These are phyloP conservation scores for Citrullus colocynthis DNA, from an alignment of 306 rosid genomes.

Conservation along the genomic window DNA sequence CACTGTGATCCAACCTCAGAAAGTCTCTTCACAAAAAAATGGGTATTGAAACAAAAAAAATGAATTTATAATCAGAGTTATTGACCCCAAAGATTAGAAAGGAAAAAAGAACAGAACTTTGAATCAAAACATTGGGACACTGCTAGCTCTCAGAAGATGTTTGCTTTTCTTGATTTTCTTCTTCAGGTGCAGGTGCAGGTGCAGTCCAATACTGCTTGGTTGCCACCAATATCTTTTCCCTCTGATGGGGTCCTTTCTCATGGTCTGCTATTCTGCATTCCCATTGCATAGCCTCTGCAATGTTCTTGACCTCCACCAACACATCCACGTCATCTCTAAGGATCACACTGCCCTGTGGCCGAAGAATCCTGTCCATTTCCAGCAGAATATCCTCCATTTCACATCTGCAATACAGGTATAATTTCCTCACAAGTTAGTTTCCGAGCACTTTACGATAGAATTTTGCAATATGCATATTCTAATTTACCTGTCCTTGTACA, in stretches of 20 bases:
- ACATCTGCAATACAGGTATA: constrained; percentile 38
- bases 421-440: background rate
- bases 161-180: constrained; percentile 7
- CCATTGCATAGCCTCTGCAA: constrained; percentile 62
- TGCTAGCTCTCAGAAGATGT: constrained; percentile 11
- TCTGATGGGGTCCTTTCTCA: constrained; percentile 55
- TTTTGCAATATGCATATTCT: background rate
- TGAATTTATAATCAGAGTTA: background rate
- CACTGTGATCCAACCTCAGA: background rate
- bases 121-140: background rate
- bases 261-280: constrained; percentile 54
- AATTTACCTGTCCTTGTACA: constrained; percentile 61
- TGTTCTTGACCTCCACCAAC: constrained; percentile 40
- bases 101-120: background rate
- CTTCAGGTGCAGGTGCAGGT: constrained; percentile 21
- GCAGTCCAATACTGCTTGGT: constrained; percentile 69
- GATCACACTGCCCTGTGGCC: constrained; percentile 67
- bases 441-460: background rate
- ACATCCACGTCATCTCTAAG: constrained; percentile 73
- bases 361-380: constrained; percentile 77
- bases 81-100: background rate
- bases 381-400: constrained; percentile 52
- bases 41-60: constrained; percentile 1
- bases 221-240: constrained; percentile 58
- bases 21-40: background rate